Conservation (phyloP, 83 land plant species). For the Larix sibirica region DNA sequence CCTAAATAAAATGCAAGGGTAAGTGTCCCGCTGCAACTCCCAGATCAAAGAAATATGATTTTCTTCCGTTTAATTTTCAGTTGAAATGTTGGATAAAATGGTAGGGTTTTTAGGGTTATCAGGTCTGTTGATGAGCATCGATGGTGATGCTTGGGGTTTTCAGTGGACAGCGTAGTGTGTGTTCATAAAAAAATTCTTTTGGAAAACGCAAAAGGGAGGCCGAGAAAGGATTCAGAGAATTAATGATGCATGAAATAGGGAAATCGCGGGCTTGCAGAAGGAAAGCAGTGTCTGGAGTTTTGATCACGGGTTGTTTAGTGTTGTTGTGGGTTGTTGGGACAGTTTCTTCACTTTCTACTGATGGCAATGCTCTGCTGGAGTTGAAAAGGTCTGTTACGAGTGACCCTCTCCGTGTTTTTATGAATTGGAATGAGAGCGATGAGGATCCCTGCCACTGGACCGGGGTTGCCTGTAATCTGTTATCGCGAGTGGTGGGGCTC, state of each 20-base stretch:
- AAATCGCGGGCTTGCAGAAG: slow-evolving; percentile 1
- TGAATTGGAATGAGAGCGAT: slow-evolving; percentile 33
- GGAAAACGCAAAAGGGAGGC: too few species aligned
- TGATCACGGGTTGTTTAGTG: neutral
- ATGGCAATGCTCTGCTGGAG: slow-evolving; percentile 40
- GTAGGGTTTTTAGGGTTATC: slow-evolving; percentile 1
- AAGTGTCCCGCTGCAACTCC: neutral
- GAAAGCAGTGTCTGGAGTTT: neutral
- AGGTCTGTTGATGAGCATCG: neutral
- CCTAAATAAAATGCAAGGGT: neutral
- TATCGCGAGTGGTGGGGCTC: slow-evolving; percentile 39
- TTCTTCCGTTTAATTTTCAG: neutral
- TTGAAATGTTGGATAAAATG: neutral
- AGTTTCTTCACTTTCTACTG: slow-evolving; percentile 12
- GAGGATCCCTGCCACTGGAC: slow-evolving; percentile 49
- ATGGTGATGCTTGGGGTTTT: too few species aligned
- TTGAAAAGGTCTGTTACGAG: slow-evolving; percentile 35
- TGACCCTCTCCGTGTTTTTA: slow-evolving; percentile 45
- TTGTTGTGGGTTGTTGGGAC: neutral
- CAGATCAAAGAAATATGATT: neutral
- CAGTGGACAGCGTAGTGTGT: too few species aligned
- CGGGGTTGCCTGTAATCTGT: slow-evolving; percentile 51
- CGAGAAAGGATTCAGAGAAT: neutral
- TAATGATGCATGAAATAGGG: slow-evolving; percentile 3
- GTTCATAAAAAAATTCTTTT: too few species aligned